Base-by-base conservation (phyloP, 371 early-diverging fungal species). In the Saksenaea vasiformis region DNA sequence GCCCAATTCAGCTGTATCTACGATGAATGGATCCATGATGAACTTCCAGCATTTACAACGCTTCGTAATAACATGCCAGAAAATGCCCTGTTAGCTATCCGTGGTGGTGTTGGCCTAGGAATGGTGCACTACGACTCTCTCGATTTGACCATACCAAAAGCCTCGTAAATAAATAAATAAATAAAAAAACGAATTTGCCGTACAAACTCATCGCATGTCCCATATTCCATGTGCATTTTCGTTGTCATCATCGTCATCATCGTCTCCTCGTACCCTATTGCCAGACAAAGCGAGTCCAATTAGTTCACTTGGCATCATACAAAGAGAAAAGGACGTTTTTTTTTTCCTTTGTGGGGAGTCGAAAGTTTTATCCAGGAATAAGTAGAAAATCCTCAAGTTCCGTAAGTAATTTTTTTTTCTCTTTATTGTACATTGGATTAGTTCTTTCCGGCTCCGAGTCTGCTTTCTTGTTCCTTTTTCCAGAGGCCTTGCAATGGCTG, bases 401-500 rank as follows among this genome's bases (percentile, higher is more conserved):
- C 27, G 43, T 54, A 14, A 15, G 15, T 31, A 3, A 22, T 54
- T 19, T 54, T 15, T n/a, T n/a, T n/a, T n/a, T n/a, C n/a, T 35
- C 15, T 58, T 13, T 58, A 58, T 27, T 38, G n/a, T 58, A 58
- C 38, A n/a, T 10, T 28, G 27, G 19, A 59, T 24, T 68, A 47
- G 54, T 67, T 56, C 41, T 67, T 65, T 65, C 44, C 31, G 28
- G 56, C 53, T 26, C 47, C 54, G 62, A 39, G 62, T 73, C 39
- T 77, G 19, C 76, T 73, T 31, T 70, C 56, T 58, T 79, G 79
- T 61, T 84, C 84, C 68, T 80, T 78, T 51, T 83, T 79, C 79
- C 85, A 76, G 37, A 87, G 60, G 36, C 77, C 76, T 65, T 85
- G 84, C 55, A 90, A 68, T 44, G 77, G 73, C 51, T 85, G 84